Conservation (phyloP, 352 stramenopile species). For the Lagenidium giganteum region DNA sequence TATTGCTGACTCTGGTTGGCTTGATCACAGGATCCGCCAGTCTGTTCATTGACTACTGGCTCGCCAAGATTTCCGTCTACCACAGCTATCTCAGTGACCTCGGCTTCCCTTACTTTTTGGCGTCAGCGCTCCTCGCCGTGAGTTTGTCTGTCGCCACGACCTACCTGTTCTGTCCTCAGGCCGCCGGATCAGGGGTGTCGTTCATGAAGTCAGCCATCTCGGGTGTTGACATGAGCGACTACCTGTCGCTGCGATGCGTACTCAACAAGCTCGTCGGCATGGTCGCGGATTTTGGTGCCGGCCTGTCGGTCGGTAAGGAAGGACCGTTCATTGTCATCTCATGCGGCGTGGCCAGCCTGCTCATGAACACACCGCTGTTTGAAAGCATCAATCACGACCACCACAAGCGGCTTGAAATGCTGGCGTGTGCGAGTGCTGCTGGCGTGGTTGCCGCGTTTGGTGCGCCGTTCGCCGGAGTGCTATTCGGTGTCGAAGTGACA, state of each 20-base stretch:
- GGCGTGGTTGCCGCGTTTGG: constrained; percentile 73
- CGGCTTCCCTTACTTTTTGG: constrained; percentile 44
- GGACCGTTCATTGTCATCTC: constrained; percentile 83
- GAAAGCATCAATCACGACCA: constrained; percentile 56
- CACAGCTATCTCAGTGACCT: constrained; percentile 34
- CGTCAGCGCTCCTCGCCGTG: constrained; percentile 33
- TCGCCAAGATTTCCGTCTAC: constrained; percentile 37
- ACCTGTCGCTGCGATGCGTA: constrained; percentile 57
- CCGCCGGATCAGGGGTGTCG: constrained; percentile 56
- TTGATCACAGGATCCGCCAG: constrained; percentile 48
- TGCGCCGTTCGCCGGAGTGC: constrained; percentile 63
- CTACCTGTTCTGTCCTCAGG: constrained; percentile 49
- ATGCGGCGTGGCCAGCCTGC: constrained; percentile 53
- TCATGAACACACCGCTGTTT: constrained; percentile 60
- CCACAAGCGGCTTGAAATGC: constrained; percentile 63
- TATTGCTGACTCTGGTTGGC: constrained; percentile 49
- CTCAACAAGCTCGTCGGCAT: constrained; percentile 56
- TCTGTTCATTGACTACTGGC: constrained; percentile 39
- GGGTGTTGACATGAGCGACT: constrained; percentile 58
- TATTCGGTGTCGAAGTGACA: constrained; percentile 76
- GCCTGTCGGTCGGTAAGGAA: constrained; percentile 70
- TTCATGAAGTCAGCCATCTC: constrained; percentile 72
- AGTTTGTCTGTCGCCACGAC: constrained; percentile 34
- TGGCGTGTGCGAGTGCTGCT: constrained; percentile 60
- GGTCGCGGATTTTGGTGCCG: constrained; percentile 40